phyloP scores from a whole-genome alignment of 2,329 filamentous ascomycete genomes.

The Ascosphaera acerosa region DNA sequence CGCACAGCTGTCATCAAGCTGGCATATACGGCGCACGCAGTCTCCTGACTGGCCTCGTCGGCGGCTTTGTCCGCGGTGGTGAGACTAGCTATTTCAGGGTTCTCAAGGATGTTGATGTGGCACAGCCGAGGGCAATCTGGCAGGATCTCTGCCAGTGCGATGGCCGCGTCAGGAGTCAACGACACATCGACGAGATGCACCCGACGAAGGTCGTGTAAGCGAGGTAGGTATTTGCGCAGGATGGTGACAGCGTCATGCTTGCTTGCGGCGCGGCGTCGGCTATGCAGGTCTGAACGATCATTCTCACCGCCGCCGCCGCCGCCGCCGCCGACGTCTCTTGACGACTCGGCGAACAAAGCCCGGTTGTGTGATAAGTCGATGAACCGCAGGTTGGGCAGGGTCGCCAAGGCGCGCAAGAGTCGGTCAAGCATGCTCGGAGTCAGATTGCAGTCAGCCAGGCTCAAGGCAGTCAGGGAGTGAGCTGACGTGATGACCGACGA shows the following conservation, averaged over 20 bases:
- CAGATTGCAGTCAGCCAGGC: conserved; percentile 65
- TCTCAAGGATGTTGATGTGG: conserved; percentile 70
- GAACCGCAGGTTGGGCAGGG: conserved; percentile 52
- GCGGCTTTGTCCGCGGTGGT: conserved; percentile 39
- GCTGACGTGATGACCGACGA: conserved; percentile 15
- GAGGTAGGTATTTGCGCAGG: conserved; percentile 62
- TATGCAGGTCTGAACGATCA: neutral
- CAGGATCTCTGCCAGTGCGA: conserved; percentile 70
- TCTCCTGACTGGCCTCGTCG: conserved; percentile 61
- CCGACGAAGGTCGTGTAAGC: conserved; percentile 51
- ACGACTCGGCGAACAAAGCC: conserved; percentile 45
- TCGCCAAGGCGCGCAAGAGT: conserved; percentile 47
- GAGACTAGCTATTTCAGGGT: conserved; percentile 34
- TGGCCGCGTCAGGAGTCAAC: conserved; percentile 66
- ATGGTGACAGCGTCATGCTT: conserved; percentile 37
- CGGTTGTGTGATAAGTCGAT: conserved; percentile 82
- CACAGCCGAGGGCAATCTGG: conserved; percentile 61
- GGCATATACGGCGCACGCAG: conserved; percentile 80
- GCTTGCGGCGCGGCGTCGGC: neutral
- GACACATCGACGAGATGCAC: conserved; percentile 69
- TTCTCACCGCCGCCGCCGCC: neutral
- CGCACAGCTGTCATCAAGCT: conserved; percentile 72
- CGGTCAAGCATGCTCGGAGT: conserved; percentile 44
- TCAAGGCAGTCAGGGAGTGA: conserved; percentile 50
- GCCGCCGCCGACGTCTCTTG: conserved; percentile 11